A percentile compares a stretch with the other conserved stretches of the same genome.
These are phyloP conservation scores for Leptodontidium sp. DNA, from an alignment of 2,329 filamentous ascomycete species.

Conservation along the genomic window DNA sequence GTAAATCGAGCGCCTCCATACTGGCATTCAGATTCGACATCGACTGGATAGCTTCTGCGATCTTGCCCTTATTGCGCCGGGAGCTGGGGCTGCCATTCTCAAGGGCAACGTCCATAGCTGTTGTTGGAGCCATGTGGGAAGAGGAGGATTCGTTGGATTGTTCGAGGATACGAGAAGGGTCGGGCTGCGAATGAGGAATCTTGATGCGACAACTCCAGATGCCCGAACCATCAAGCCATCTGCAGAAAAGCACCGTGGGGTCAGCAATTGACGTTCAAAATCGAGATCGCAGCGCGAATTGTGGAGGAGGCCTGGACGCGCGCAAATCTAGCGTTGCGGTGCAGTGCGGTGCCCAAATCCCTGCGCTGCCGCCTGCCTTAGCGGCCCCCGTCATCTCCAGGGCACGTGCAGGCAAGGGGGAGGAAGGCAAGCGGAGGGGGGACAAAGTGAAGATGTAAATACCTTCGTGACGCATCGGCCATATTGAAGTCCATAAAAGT, in stretches of 20 bases:
- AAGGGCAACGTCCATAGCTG: slow-evolving; percentile 39
- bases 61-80: slow-evolving; percentile 44
- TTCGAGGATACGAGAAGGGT: slow-evolving; percentile 26
- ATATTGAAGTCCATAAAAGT: slow-evolving; percentile 35
- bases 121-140: slow-evolving; percentile 34
- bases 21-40: slow-evolving; percentile 44
- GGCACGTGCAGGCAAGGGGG: slow-evolving; percentile 30
- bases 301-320: slow-evolving; percentile 18
- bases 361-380: slow-evolving; percentile 19
- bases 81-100: slow-evolving; percentile 42
- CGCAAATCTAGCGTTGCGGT: slow-evolving; percentile 19
- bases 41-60: slow-evolving; percentile 45
- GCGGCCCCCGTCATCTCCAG: slow-evolving; percentile 8
- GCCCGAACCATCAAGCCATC: slow-evolving; percentile 46
- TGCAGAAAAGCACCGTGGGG: slow-evolving; percentile 28
- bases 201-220: slow-evolving; percentile 48
- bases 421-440: neutral
- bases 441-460: slow-evolving; percentile 24
- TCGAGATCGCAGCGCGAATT: slow-evolving; percentile 12
- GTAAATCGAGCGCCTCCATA: slow-evolving; percentile 44
- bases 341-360: slow-evolving; percentile 7
- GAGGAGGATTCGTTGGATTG: slow-evolving; percentile 16
- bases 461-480: slow-evolving; percentile 45
- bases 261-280: slow-evolving; percentile 27
- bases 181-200: slow-evolving; percentile 36